Evolutionary conservation across 192 early-diverging fungal species (phyloP).

Genomic region (Phycomyces nitens): DNA sequence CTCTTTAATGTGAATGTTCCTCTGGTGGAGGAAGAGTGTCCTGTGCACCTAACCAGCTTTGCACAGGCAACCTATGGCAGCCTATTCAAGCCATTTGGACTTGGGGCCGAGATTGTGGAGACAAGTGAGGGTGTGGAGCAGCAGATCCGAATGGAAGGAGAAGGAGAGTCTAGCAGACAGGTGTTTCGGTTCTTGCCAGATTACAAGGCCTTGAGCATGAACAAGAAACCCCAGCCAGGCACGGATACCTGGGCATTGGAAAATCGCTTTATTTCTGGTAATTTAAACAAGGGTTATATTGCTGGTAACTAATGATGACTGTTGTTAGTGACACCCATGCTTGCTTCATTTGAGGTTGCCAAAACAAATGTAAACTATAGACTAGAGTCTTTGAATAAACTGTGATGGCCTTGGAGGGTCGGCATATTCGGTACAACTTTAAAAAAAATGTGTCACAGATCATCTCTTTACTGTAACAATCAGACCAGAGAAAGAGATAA

Average conservation of each 20-base stretch:
- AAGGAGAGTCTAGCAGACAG: constrained; percentile 8
- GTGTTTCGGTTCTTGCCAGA: constrained; percentile 22
- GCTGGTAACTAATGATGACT: too few relatives aligned
- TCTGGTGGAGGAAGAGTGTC: constrained; percentile 26
- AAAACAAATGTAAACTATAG: constrained; percentile 2
- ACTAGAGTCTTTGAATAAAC: background rate
- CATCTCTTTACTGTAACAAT: constrained; percentile 1
- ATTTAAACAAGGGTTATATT: background rate
- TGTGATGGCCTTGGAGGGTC: background rate
- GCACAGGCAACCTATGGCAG: constrained; percentile 19
- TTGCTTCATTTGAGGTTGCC: constrained; percentile 14
- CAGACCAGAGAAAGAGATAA: background rate
- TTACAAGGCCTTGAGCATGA: constrained; percentile 8
- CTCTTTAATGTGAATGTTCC: constrained; percentile 46
- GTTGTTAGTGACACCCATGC: constrained; percentile 20
- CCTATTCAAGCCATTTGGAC: constrained; percentile 15
- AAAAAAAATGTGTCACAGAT: background rate
- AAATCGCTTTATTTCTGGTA: constrained; percentile 27
- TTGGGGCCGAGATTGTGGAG: background rate
- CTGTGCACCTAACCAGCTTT: constrained; percentile 25
- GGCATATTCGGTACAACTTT: background rate
- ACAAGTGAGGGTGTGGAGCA: constrained; percentile 4
- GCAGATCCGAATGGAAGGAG: constrained; percentile 11
- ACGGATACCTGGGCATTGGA: constrained; percentile 25
- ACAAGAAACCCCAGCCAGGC: constrained; percentile 3